phyloP scores from a whole-genome alignment of 202 grass and related monocot genomes.

The Zizania palustris region DNA sequence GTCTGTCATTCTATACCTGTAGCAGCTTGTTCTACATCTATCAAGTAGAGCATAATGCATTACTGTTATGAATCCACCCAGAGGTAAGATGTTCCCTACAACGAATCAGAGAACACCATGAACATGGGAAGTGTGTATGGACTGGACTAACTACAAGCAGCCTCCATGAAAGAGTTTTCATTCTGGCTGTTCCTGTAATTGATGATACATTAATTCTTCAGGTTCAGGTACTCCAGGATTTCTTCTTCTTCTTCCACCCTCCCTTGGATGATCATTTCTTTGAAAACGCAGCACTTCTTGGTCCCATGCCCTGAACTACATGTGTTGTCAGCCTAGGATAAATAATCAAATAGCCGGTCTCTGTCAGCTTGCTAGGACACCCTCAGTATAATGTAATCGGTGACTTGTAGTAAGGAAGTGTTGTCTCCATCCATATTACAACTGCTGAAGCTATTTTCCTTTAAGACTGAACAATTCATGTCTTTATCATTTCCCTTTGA shows the following conservation, averaged over 20 bases:
- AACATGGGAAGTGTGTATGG: conserved; percentile 11
- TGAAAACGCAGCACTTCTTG: conserved; percentile 20
- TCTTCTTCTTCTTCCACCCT: background rate
- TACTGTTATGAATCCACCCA: conserved; percentile 19
- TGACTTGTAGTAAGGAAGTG: conserved; percentile 29
- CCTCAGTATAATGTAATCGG: background rate
- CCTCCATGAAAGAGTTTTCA: conserved; percentile 34
- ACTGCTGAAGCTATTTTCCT: conserved; percentile 22
- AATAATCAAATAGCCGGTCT: conserved; percentile 36
- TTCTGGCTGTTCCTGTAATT: conserved; percentile 12
- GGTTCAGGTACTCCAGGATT: conserved; percentile 26
- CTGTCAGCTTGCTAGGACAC: conserved; percentile 29
- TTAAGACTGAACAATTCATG: conserved; percentile 36
- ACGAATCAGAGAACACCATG: conserved; percentile 20
- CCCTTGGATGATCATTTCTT: background rate
- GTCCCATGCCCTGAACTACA: conserved; percentile 21
- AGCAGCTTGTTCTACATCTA: background rate
- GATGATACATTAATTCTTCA: conserved; percentile 32
- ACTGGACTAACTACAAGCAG: conserved; percentile 30
- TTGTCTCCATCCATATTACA: conserved; percentile 35
- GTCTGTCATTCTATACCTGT: conserved; percentile 7
- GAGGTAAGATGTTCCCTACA: conserved; percentile 14
- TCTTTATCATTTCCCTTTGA: conserved; percentile 14
- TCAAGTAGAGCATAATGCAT: conserved; percentile 11
- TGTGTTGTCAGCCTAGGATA: conserved; percentile 38